phyloP scores from a whole-genome alignment of 495 filamentous ascomycete genomes.

The Annulohypoxylon nitens region DNA sequence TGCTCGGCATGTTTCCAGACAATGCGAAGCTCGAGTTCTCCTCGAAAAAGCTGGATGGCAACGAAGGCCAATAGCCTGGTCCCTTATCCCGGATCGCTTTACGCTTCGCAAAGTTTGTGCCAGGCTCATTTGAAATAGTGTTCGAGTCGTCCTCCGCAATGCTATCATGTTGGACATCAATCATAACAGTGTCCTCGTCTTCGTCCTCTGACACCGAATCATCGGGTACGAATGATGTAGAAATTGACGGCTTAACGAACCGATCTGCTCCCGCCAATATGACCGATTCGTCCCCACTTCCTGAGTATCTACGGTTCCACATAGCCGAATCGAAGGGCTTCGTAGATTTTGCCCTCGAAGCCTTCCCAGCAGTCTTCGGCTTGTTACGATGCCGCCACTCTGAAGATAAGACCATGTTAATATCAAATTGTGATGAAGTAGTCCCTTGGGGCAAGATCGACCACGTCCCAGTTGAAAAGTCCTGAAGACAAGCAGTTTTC shows the following conservation, averaged over 20 bases:
- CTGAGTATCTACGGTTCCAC: slow-evolving; percentile 1
- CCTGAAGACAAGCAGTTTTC: slow-evolving; percentile 38
- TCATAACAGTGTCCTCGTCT: slow-evolving; percentile 21
- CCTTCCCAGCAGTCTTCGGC: not conserved
- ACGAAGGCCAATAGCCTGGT: slow-evolving; percentile 44
- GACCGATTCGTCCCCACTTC: not conserved
- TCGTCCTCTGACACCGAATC: slow-evolving; percentile 38
- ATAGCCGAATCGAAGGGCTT: not conserved
- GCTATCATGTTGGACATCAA: slow-evolving; percentile 8
- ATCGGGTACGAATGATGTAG: slow-evolving; percentile 33
- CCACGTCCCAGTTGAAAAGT: slow-evolving; percentile 47
- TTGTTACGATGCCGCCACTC: not conserved
- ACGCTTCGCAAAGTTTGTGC: slow-evolving; percentile 17
- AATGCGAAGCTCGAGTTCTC: slow-evolving; percentile 51
- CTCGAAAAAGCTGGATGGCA: slow-evolving; percentile 47
- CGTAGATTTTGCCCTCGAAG: not conserved
- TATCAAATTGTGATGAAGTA: slow-evolving; percentile 9
- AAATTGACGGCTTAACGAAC: slow-evolving; percentile 34
- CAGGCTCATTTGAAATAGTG: not conserved
- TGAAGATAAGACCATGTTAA: slow-evolving; percentile 41
- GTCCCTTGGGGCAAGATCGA: slow-evolving; percentile 33
- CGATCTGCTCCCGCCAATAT: slow-evolving; percentile 1
- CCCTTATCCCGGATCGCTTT: slow-evolving; percentile 26
- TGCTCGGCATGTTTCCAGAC: slow-evolving; percentile 51
- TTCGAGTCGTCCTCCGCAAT: slow-evolving; percentile 19